Conservation (phyloP, 495 filamentous ascomycete species). For the Xylaria longipes region DNA sequence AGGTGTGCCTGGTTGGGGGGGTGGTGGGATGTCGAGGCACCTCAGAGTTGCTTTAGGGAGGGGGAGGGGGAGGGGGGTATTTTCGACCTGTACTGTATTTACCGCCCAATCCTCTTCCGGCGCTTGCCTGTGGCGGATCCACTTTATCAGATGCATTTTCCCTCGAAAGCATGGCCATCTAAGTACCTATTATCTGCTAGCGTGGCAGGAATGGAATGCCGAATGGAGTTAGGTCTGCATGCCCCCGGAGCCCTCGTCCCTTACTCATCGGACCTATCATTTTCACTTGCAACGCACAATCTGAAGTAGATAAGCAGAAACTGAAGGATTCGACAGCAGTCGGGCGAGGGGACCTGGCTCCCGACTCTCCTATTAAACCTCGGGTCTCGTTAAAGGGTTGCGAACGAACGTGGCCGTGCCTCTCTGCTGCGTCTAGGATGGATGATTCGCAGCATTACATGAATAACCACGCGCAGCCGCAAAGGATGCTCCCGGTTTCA, state of each 20-base stretch:
- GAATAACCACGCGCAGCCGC: constrained; percentile 4
- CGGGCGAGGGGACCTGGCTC: neutral
- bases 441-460: neutral
- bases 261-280: constrained; percentile 3
- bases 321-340: neutral
- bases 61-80: neutral
- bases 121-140: neutral
- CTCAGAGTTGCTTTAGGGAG: neutral
- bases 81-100: neutral
- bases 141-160: neutral
- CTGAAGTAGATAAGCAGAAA: neutral
- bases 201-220: neutral
- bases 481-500: constrained; percentile 21
- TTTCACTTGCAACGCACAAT: constrained; percentile 7
- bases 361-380: neutral
- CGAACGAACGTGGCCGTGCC: neutral
- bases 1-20: neutral
- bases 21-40: constrained; percentile 9
- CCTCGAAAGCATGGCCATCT: neutral
- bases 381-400: neutral
- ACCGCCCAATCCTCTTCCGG: constrained; percentile 15
- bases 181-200: no score
- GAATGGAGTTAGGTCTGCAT: constrained; percentile 3
- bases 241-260: constrained; percentile 10
- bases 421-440: neutral